Evolutionary conservation across 805 yeast species (phyloP).

Genomic region (Candida hungchunana): DNA sequence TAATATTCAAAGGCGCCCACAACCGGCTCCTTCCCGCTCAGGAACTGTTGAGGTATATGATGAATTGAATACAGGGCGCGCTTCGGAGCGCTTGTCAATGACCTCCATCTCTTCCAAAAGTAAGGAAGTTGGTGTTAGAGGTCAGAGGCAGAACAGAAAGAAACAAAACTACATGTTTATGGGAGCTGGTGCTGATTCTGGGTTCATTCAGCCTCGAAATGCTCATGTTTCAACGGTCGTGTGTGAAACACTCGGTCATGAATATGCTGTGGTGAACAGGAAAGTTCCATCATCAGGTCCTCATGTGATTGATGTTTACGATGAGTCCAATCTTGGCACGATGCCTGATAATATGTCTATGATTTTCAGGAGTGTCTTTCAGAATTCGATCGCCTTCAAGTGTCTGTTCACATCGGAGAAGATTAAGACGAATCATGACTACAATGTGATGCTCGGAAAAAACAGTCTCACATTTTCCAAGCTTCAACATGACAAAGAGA

Average conservation of each 20-base stretch:
- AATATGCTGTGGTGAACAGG: constrained; percentile 16
- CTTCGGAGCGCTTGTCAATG: too few species aligned
- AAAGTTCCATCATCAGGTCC: constrained; percentile 1
- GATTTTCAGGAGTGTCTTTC: constrained; percentile 5
- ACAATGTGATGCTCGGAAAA: constrained; percentile 12
- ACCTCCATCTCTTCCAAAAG: too few species aligned
- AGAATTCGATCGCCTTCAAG: constrained; percentile 15
- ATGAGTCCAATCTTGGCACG: neutral
- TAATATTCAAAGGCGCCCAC: too few species aligned
- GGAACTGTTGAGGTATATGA: too few species aligned
- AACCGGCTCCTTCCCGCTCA: too few species aligned
- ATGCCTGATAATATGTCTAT: neutral
- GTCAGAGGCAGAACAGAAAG: neutral
- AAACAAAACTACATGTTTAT: constrained; percentile 1
- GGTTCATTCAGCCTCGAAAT: constrained; percentile 15
- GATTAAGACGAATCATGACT: constrained; percentile 7
- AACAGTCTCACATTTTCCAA: constrained; percentile 12
- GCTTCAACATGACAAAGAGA: constrained; percentile 11
- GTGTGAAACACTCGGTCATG: constrained; percentile 18
- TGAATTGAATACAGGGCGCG: too few species aligned
- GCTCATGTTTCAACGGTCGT: constrained; percentile 19
- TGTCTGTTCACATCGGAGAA: constrained; percentile 8
- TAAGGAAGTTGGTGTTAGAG: too few species aligned
- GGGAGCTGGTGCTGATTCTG: constrained; percentile 11
- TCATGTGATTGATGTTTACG: constrained; percentile 5